These are phyloP conservation scores for Penicillium sp. DNA, from an alignment of 2,329 filamentous ascomycete genomes.

Conservation along the genomic window DNA sequence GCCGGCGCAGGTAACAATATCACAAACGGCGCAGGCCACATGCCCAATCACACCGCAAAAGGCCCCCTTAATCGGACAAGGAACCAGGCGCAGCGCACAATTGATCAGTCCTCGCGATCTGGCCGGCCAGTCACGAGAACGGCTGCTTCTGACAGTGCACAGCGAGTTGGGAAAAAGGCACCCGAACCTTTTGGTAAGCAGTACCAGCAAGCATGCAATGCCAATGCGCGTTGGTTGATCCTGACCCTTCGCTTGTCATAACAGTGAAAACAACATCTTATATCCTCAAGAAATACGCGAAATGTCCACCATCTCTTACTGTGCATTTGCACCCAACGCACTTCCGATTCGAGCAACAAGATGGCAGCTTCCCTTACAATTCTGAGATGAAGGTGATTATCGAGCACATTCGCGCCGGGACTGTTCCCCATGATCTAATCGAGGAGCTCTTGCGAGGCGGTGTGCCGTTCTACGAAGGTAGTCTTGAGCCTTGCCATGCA, in stretches of 20 bases:
- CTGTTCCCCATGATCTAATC: constrained; percentile 86
- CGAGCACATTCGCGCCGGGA: constrained; percentile 73
- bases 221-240: constrained; percentile 10
- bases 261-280: constrained; percentile 72
- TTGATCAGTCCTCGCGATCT: constrained; percentile 34
- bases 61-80: constrained; percentile 54
- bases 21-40: constrained; percentile 33
- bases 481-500: background rate
- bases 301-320: constrained; percentile 75
- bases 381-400: constrained; percentile 85
- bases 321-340: constrained; percentile 82
- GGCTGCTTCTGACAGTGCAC: constrained; percentile 32
- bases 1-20: constrained; percentile 47
- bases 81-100: constrained; percentile 54
- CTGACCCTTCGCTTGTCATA: constrained; percentile 22
- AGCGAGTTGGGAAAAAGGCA: constrained; percentile 38
- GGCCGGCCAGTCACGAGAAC: constrained; percentile 39
- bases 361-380: constrained; percentile 87
- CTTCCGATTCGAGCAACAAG: constrained; percentile 91
- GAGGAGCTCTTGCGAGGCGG: constrained; percentile 70
- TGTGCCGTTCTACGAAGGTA: constrained; percentile 86
- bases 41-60: constrained; percentile 25
- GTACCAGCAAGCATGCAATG: background rate
- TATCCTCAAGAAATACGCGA: constrained; percentile 78
- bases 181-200: constrained; percentile 50